These are phyloP conservation scores for Diaporthe sp. DNA, from an alignment of 2,329 filamentous ascomycete species.

Conservation along the genomic window DNA sequence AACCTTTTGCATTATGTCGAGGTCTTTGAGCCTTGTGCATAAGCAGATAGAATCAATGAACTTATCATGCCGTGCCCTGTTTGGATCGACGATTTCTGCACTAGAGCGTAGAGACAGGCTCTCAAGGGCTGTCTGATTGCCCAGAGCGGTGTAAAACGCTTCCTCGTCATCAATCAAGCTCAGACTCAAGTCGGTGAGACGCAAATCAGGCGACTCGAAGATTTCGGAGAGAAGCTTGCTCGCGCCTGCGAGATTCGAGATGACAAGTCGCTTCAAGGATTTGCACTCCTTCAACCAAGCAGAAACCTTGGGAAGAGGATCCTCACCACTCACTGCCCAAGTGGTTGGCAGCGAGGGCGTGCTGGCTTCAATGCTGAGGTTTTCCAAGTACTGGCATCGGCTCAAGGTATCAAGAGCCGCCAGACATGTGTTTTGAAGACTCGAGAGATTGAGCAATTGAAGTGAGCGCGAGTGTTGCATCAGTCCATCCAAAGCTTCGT, in stretches of 20 bases:
- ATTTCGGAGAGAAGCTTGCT: constrained; percentile 66
- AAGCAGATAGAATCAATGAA: constrained; percentile 60
- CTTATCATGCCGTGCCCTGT: constrained; percentile 51
- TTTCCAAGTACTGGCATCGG: constrained; percentile 53
- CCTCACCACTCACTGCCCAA: constrained; percentile 44
- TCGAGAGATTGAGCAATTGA: constrained; percentile 50
- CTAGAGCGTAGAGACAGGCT: constrained; percentile 44
- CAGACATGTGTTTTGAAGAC: constrained; percentile 49
- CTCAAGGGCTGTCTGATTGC: constrained; percentile 63
- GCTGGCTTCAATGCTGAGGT: constrained; percentile 51
- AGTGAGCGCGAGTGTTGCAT: constrained; percentile 55
- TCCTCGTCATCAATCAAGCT: constrained; percentile 62
- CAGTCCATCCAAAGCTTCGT: constrained; percentile 70
- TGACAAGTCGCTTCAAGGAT: constrained; percentile 62
- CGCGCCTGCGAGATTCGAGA: constrained; percentile 66
- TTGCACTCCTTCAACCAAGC: constrained; percentile 56
- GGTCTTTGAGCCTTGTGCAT: constrained; percentile 64
- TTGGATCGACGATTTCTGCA: constrained; percentile 43
- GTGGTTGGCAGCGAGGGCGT: constrained; percentile 39
- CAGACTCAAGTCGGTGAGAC: constrained; percentile 63
- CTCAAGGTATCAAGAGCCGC: constrained; percentile 49
- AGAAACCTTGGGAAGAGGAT: constrained; percentile 48
- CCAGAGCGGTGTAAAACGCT: constrained; percentile 66
- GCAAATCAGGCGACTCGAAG: constrained; percentile 56
- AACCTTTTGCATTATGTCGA: constrained; percentile 62